A percentile compares a stretch with the other conserved stretches of the same genome.
Conservation (phyloP, 164 flowering plant species). For the Chimonanthus salicifolius region DNA sequence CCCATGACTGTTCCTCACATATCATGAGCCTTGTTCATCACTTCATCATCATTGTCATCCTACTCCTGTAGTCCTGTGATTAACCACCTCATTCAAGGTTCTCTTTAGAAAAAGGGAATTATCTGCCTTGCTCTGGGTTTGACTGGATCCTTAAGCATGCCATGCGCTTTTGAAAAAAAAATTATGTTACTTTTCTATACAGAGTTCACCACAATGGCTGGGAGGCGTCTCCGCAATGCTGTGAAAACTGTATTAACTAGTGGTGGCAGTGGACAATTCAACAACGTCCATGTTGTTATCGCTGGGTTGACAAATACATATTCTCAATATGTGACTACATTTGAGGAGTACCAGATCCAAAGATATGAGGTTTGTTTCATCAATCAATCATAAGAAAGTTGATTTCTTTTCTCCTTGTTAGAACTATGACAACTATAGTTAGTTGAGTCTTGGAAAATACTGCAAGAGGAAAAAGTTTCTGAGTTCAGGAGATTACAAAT, state of each 20-base stretch:
- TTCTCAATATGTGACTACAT: conserved; percentile 90
- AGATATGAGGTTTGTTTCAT: conserved; percentile 79
- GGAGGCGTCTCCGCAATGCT: conserved; percentile 94
- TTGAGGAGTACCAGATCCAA: conserved; percentile 88
- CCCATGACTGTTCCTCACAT: no score
- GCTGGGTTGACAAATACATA: conserved; percentile 92
- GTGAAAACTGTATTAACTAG: conserved; percentile 59
- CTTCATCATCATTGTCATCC: background rate
- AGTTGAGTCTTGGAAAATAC: no score
- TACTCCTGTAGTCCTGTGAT: background rate
- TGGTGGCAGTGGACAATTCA: conserved; percentile 36
- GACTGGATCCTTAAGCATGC: background rate
- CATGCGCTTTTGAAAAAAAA: background rate
- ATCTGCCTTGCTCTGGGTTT: no score
- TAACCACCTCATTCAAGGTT: background rate
- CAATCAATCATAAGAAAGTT: background rate
- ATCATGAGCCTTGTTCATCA: no score
- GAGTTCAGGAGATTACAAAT: no score
- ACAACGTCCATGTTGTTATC: conserved; percentile 71
- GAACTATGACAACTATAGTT: background rate
- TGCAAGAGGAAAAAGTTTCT: no score
- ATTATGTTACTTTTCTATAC: conserved; percentile 5
- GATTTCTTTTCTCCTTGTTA: background rate
- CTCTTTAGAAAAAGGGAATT: no score
- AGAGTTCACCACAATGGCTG: conserved; percentile 99